phyloP scores from a whole-genome alignment of 768 basidiomycete genomes.

The Glaciozyma martinii region DNA sequence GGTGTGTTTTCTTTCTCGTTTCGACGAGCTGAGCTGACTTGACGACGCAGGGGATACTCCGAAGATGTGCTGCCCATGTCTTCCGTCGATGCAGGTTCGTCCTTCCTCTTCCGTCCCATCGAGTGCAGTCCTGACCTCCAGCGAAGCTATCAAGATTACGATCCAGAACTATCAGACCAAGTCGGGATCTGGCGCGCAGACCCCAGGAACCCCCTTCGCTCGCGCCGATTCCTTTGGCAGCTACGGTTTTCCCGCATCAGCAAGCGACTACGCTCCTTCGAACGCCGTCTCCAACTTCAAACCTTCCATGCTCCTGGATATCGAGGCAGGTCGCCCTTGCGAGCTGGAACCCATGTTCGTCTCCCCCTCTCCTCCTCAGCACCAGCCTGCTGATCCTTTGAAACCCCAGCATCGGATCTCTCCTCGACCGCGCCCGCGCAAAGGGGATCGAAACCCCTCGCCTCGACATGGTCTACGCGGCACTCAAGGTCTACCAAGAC shows the following conservation, averaged over 20 bases:
- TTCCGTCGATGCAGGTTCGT: slow-evolving; percentile 5
- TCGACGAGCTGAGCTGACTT: not conserved
- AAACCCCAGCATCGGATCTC: slow-evolving; percentile 14
- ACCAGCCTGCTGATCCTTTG: not conserved
- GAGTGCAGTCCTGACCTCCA: not conserved
- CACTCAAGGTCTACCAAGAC: slow-evolving; percentile 20
- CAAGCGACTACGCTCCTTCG: not conserved
- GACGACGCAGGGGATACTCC: slow-evolving; percentile 6
- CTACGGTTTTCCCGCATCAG: not conserved
- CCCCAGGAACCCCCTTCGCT: slow-evolving; percentile 11
- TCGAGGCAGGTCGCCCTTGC: slow-evolving; percentile 25
- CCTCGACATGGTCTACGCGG: slow-evolving; percentile 19
- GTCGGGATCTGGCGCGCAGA: not conserved
- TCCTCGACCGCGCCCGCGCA: slow-evolving; percentile 26
- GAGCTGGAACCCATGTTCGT: slow-evolving; percentile 22
- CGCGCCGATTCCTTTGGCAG: slow-evolving; percentile 5
- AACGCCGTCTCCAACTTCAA: slow-evolving; percentile 20
- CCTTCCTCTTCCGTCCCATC: not conserved
- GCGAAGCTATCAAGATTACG: slow-evolving; percentile 16
- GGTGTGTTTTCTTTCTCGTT: not conserved
- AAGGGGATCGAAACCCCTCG: slow-evolving; percentile 24
- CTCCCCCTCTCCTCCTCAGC: not conserved
- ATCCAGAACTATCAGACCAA: slow-evolving; percentile 18
- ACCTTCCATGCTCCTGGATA: slow-evolving; percentile 29
- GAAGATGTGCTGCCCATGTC: slow-evolving; percentile 20